A percentile compares a stretch with the other conserved stretches of the same genome.
These are phyloP conservation scores for Macrotyloma uniflorum DNA, from an alignment of 306 rosid species.

Conservation along the genomic window DNA sequence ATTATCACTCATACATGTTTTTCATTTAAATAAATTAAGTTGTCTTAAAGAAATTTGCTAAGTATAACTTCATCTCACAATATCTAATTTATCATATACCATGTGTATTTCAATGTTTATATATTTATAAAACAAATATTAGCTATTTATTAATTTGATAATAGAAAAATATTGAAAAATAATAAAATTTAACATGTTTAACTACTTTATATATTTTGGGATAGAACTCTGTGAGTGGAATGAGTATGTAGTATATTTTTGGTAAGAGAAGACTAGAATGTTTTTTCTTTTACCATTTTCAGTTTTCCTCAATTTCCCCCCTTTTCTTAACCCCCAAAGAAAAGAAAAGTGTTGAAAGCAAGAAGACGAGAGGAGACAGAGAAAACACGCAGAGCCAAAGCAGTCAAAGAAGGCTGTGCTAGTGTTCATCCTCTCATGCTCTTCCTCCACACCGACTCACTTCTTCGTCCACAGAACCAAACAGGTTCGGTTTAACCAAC, in stretches of 20 bases:
- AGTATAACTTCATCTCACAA: no score
- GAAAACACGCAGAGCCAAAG: neutral
- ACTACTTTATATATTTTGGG: no score
- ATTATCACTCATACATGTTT: no score
- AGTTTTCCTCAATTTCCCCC: neutral
- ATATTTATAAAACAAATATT: no score
- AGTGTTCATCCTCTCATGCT: neutral
- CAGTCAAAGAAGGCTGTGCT: neutral
- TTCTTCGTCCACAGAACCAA: neutral
- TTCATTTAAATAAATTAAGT: no score
- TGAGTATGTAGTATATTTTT: neutral
- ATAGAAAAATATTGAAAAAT: no score
- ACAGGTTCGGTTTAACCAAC: conserved; percentile 20
- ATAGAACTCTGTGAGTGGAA: no score
- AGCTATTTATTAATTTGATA: no score
- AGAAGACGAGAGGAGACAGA: neutral
- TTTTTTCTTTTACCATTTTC: neutral
- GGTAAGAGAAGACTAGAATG: neutral
- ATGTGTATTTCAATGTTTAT: no score
- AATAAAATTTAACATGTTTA: no score
- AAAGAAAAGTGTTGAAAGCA: neutral
- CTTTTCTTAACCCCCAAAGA: neutral
- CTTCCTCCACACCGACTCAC: neutral
- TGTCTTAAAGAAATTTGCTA: no score
- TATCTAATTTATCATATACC: no score